Evolutionary conservation across 148 eudicot species (phyloP).

Genomic region (Vaccinium corymbosum): DNA sequence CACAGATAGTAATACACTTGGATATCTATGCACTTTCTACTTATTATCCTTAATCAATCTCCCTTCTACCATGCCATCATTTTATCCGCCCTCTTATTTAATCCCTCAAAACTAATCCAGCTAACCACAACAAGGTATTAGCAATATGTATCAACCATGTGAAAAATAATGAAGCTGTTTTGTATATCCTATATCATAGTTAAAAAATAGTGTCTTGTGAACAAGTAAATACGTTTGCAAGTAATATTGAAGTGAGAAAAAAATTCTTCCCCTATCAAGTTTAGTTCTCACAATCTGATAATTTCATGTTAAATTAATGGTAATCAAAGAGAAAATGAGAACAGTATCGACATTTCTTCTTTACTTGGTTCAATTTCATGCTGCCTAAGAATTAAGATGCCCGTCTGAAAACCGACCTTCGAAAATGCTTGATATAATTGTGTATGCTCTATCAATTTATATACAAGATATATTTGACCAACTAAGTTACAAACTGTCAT

Average conservation of each 20-base stretch:
- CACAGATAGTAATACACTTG: too few relatives aligned
- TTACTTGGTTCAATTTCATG: background rate
- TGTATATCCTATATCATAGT: background rate
- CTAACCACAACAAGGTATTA: background rate
- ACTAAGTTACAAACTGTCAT: conserved; percentile 13
- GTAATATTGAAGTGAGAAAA: background rate
- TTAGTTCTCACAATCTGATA: background rate
- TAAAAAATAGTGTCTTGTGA: too few relatives aligned
- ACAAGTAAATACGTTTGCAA: background rate
- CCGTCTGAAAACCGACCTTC: background rate
- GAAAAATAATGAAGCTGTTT: background rate
- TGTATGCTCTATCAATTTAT: background rate
- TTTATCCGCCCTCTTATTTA: too few relatives aligned
- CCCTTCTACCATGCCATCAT: too few relatives aligned
- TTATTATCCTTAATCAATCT: too few relatives aligned
- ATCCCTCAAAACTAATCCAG: too few relatives aligned
- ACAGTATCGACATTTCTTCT: background rate
- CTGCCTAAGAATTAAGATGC: background rate
- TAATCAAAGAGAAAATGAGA: background rate
- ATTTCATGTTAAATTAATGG: background rate
- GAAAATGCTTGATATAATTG: background rate
- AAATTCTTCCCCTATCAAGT: background rate
- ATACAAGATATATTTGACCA: background rate
- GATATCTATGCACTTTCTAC: too few relatives aligned
- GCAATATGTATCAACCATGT: conserved; percentile 5